These are phyloP conservation scores for Pseudogymnoascus sp. DNA, from an alignment of 2,329 filamentous ascomycete genomes.

Conservation along the genomic window DNA sequence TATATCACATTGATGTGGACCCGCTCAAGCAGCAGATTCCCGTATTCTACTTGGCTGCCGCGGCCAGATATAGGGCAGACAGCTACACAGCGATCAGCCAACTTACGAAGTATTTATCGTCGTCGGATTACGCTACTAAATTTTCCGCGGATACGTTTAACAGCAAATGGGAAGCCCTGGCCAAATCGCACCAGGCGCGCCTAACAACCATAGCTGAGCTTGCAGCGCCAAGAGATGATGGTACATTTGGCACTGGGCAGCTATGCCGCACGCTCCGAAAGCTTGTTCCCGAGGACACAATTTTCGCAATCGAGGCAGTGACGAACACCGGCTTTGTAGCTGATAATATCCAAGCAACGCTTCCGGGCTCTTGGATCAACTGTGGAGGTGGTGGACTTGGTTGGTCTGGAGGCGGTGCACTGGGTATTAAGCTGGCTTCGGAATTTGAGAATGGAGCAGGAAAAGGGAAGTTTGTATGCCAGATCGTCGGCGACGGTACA, in stretches of 20 bases:
- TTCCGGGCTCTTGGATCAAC: slow-evolving; percentile 71
- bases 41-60: slow-evolving; percentile 62
- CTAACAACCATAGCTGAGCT: slow-evolving; percentile 51
- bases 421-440: slow-evolving; percentile 69
- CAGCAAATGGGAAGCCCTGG: slow-evolving; percentile 46
- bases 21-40: slow-evolving; percentile 66
- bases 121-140: slow-evolving; percentile 36
- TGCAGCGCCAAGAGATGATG: slow-evolving; percentile 52
- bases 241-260: slow-evolving; percentile 50
- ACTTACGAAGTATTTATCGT: slow-evolving; percentile 54
- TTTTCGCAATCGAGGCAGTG: slow-evolving; percentile 72
- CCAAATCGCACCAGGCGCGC: slow-evolving; percentile 50
- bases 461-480: slow-evolving; percentile 53
- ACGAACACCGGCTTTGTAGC: slow-evolving; percentile 61
- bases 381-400: slow-evolving; percentile 75
- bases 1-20: slow-evolving; percentile 61
- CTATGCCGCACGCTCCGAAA: slow-evolving; percentile 43
- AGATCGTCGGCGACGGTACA: slow-evolving; percentile 62
- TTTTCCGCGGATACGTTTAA: slow-evolving; percentile 32
- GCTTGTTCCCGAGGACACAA: slow-evolving; percentile 54
- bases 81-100: slow-evolving; percentile 60
- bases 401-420: slow-evolving; percentile 68
- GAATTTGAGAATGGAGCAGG: slow-evolving; percentile 39
- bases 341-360: slow-evolving; percentile 61
- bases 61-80: slow-evolving; percentile 61